phyloP scores from a whole-genome alignment of 1,139 yeast genomes.

The Arxiozyma slooffiae region DNA sequence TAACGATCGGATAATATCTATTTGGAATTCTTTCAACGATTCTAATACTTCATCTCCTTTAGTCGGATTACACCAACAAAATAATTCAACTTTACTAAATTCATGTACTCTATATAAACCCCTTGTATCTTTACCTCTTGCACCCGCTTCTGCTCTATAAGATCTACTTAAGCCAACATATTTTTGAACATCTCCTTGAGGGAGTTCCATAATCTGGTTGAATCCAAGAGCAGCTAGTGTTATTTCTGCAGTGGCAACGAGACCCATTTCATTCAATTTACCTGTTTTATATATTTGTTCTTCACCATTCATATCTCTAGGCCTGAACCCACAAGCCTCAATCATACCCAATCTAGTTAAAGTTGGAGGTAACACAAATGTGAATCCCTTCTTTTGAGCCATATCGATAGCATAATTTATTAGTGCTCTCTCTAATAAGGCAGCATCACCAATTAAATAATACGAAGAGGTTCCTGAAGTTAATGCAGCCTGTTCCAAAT shows the following conservation, averaged over 20 bases:
- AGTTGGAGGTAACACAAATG: constrained; percentile 72
- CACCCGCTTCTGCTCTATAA: constrained; percentile 95
- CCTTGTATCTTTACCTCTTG: constrained; percentile 84
- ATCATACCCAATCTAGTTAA: constrained; percentile 71
- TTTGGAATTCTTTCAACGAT: constrained; percentile 54
- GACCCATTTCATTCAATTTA: constrained; percentile 40
- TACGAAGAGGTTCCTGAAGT: constrained; percentile 87
- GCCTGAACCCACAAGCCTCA: constrained; percentile 89
- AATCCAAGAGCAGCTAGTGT: constrained; percentile 72
- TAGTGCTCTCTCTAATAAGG: constrained; percentile 79
- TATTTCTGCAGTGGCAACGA: constrained; percentile 94
- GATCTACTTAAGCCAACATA: constrained; percentile 80
- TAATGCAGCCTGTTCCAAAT: constrained; percentile 60
- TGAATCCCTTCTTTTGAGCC: constrained; percentile 49
- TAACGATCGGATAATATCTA: constrained; percentile 49
- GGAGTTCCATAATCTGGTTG: constrained; percentile 33
- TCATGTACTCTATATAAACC: constrained; percentile 95
- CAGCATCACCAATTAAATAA: constrained; percentile 78
- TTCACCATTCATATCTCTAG: constrained; percentile 81
- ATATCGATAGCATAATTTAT: constrained; percentile 60
- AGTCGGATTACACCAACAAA: constrained; percentile 56
- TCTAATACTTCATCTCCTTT: constrained; percentile 47
- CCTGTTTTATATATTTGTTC: constrained; percentile 68
- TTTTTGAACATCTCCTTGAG: constrained; percentile 32
- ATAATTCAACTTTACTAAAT: constrained; percentile 91